phyloP scores from a whole-genome alignment of 1,284 basidiomycete genomes.

The Cryptococcus depauperatus region DNA sequence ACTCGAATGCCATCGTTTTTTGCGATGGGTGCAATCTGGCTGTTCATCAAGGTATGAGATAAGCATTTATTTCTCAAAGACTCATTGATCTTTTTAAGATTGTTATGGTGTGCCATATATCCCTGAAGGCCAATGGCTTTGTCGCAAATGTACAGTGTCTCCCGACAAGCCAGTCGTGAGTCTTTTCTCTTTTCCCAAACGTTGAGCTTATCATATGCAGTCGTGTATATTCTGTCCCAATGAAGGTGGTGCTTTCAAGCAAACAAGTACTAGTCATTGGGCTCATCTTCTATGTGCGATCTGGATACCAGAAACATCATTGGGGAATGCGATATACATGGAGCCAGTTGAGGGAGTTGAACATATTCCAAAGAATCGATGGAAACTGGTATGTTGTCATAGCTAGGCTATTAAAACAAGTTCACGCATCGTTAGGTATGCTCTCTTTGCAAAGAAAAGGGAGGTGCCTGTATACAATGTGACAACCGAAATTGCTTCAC shows the following conservation, averaged over 20 bases:
- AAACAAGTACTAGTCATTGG: conserved; percentile 89
- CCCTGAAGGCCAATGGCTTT: conserved; percentile 98
- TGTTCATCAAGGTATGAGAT: conserved; percentile 78
- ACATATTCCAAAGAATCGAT: conserved; percentile 77
- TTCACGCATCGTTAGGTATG: conserved; percentile 58
- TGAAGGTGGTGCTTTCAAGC: conserved; percentile 97
- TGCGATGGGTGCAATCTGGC: conserved; percentile 99
- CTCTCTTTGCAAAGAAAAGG: conserved; percentile 68
- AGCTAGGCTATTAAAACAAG: no score
- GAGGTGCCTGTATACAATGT: conserved; percentile 96
- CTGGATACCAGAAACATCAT: conserved; percentile 92
- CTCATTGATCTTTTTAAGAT: conserved; percentile 52
- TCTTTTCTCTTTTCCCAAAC: conserved; percentile 7
- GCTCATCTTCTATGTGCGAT: conserved; percentile 94
- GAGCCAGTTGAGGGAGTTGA: conserved; percentile 92
- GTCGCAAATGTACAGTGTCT: conserved; percentile 95
- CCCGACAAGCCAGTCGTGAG: conserved; percentile 90
- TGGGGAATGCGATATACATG: conserved; percentile 96
- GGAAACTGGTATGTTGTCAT: conserved; percentile 74
- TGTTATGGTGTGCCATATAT: conserved; percentile 99
- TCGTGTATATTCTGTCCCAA: conserved; percentile 90
- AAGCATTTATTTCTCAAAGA: neutral
- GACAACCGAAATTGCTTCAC: conserved; percentile 82
- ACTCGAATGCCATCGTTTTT: conserved; percentile 97
- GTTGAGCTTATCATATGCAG: conserved; percentile 45